Base-by-base conservation (phyloP, 2,329 filamentous ascomycete genomes). In the Colletotrichum karsti region DNA sequence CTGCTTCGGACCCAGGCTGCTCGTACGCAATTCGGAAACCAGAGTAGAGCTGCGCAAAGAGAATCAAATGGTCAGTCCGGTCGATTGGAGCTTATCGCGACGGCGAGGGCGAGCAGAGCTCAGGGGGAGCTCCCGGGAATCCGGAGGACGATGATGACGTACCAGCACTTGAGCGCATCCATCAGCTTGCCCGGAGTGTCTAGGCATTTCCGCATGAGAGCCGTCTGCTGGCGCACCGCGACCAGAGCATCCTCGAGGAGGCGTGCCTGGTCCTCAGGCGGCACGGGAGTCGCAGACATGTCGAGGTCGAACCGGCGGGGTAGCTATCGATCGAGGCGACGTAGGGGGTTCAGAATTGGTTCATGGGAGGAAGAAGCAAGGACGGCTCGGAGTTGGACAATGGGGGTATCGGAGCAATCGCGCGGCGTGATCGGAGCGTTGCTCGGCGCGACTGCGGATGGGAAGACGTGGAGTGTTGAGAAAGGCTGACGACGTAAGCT, bases 101-200 rank as follows among this genome's bases (percentile, higher is more conserved):
- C 7, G 9, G 39, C 12, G 42, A 54, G 9, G 9, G 39, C 12
- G 3, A 24, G 44, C 22, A 46, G 54, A 42, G 61, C 72, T 71
- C 69, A 72, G 71, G 59, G 71, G 2, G 39, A 61, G 65, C 46
- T 46, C 39, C 62, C 48, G 62, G 42, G 54, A 65, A 72, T 67
- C 69, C 61, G 58, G 67, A 24, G 35, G 60, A 24, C 46, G 60
- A 33, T 37, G 13, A 63, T 67, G 48, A 85, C 92, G 76, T 88
- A 98, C 96, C 95, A 97, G 93, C 95, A 98, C 85, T 99, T 99
- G 76, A 99, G 89, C 75, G 96, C 96, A 86, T 99, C 96, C 96
- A 99, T 99, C 73, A 99, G 91, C 88, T 99, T 99, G 72, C 96
- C 95, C 7, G 96, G 95, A 9, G 94, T 97, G 79, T 99, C 97